Percentiles rank a stretch among this genome's conserved stretches.
phyloP scores from a whole-genome alignment of 768 basidiomycete genomes.

The Leccinum aurantiacum region DNA sequence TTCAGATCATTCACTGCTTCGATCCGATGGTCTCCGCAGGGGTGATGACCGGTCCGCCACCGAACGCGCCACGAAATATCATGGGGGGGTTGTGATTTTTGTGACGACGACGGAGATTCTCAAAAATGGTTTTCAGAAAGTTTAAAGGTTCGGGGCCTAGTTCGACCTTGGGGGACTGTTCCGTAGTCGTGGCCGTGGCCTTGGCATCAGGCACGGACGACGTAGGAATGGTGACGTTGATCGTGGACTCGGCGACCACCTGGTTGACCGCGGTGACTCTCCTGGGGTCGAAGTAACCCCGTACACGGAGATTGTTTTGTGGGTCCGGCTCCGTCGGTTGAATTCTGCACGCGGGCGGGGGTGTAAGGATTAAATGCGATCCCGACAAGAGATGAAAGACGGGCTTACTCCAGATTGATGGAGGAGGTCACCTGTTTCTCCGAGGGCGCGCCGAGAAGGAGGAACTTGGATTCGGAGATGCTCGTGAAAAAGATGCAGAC shows the following conservation, averaged over 20 bases:
- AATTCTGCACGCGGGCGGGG: conserved; percentile 25
- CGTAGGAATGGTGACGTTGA: conserved; percentile 26
- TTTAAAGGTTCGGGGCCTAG: conserved; percentile 19
- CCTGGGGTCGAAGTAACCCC: conserved; percentile 37
- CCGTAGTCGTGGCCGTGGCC: conserved; percentile 2
- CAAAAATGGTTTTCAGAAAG: conserved; percentile 10
- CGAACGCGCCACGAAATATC: conserved; percentile 23
- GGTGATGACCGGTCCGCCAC: conserved; percentile 26
- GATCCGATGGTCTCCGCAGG: conserved; percentile 29
- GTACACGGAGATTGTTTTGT: conserved; percentile 15
- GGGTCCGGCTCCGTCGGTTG: conserved; percentile 30
- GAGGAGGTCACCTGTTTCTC: conserved; percentile 35
- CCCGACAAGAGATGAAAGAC: background rate
- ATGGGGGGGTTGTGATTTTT: no score
- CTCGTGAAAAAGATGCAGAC: conserved; percentile 42
- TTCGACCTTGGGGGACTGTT: conserved; percentile 16
- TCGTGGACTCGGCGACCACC: conserved; percentile 28
- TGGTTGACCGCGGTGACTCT: conserved; percentile 35
- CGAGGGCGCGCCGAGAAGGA: conserved; percentile 35
- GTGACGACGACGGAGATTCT: background rate
- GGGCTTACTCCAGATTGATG: conserved; percentile 39
- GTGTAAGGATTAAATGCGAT: background rate
- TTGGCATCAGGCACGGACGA: conserved; percentile 17
- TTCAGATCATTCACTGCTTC: conserved; percentile 4
- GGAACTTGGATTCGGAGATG: conserved; percentile 32